Conservation (phyloP, 257 asterid species). For the Lithospermum erythrorhizon region DNA sequence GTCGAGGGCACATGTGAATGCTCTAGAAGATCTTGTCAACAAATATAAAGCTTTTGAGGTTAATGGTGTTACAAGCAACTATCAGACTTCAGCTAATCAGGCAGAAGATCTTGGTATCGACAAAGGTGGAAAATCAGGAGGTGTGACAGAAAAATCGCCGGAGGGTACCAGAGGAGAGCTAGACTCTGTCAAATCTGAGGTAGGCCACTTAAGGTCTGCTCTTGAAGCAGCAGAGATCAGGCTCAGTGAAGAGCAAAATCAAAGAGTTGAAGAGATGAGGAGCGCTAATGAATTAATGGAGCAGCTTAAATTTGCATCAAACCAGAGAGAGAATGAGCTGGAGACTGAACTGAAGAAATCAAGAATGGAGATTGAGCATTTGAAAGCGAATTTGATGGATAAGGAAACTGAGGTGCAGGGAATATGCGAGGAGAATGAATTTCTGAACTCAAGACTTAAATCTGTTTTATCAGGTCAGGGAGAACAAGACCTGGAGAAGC, state of each 20-base stretch:
- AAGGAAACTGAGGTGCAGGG: slow-evolving; percentile 89
- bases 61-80: slow-evolving; percentile 8
- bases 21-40: slow-evolving; percentile 46
- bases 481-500: slow-evolving; percentile 36
- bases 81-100: slow-evolving; percentile 7
- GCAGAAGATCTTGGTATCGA: slow-evolving; percentile 1
- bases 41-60: slow-evolving; percentile 36
- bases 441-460: slow-evolving; percentile 34
- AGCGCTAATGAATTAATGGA: slow-evolving; percentile 47
- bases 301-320: slow-evolving; percentile 34
- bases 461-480: slow-evolving; percentile 23
- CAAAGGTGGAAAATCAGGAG: slow-evolving; percentile 11
- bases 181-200: slow-evolving; percentile 41
- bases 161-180: slow-evolving; percentile 23
- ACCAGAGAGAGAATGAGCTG: slow-evolving; percentile 44
- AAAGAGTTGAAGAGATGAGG: slow-evolving; percentile 23
- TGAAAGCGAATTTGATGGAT: slow-evolving; percentile 79
- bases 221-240: slow-evolving; percentile 55
- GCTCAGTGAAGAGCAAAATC: slow-evolving; percentile 47
- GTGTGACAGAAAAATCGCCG: neutral
- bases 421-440: slow-evolving; percentile 78
- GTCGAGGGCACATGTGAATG: slow-evolving; percentile 51
- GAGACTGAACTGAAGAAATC: slow-evolving; percentile 35
- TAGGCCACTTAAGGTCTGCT: slow-evolving; percentile 40
- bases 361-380: slow-evolving; percentile 49